Base-by-base conservation (phyloP, 176 grass and related monocot genomes). In the Guadua angustifolia region DNA sequence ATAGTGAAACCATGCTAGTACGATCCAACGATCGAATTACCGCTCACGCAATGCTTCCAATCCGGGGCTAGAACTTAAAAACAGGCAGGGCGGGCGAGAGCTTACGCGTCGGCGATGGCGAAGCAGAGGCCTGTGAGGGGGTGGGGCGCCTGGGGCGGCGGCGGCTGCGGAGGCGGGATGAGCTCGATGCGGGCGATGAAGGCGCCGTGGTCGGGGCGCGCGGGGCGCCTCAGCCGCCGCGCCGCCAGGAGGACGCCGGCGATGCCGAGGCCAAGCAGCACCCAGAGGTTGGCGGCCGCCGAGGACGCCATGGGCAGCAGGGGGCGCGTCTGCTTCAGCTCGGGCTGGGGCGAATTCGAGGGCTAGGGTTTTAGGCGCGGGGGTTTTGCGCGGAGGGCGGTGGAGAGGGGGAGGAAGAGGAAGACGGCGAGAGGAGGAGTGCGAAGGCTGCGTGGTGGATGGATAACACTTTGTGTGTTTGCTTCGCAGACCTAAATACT, bases 61-160 rank as follows among this genome's bases (percentile, higher is more conserved):
- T 44, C 51, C 5, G 59, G 49, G 7, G 15, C 12, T 19, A 65
- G 55, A 80, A 50, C 74, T 43, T 13, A 38, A 3, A 49, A 58
- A 7, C 7, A 24, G 43, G 0, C 9, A 66, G 79, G 43, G 29
- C 18, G 6, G 24, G 25, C 11, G 42, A 75, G 75, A 74, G 70
- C 77, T 84, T 95, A 99, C 97, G 91, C 80, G 83, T 99, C 97
- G 50, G 97, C 83, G 59, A 96, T 84, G 50, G 91, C 97, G 61
- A 99, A 99, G 89, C 83, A 90, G 86, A 99, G 93, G 9, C 82
- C 93, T 17, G 91, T 92, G 67, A 99, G 87, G 40, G 93, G 97
- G 39, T 96, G 97, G 59, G 89, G 97, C 26, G 93, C 97, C 70
- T 99, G 94, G 11, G 97, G 97, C 32, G 97, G 97, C 40, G 89